Evolutionary conservation across 139 green algal genomes (phyloP).

Genomic region (Chlorella sp.): DNA sequence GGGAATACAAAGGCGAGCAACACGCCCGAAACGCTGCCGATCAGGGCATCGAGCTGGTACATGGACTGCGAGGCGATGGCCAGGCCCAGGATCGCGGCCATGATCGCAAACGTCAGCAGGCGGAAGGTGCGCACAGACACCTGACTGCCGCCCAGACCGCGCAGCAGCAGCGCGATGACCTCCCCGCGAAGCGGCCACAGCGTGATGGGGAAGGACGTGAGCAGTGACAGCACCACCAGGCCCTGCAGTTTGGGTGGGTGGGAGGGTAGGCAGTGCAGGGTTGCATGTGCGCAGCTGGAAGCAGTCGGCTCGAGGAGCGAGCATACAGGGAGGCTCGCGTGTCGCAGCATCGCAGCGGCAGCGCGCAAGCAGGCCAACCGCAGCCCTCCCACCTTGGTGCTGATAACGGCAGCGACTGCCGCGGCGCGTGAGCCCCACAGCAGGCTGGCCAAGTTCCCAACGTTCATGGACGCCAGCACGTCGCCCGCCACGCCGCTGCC

Average conservation of each 20-base stretch:
- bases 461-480: not conserved
- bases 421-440: too few species aligned
- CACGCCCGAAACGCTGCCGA: not conserved
- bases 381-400: not conserved
- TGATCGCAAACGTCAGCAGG: conserved; percentile 9
- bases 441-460: too few species aligned
- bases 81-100: conserved; percentile 7
- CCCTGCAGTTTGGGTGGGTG: not conserved
- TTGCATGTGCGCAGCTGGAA: not conserved
- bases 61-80: conserved; percentile 6
- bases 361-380: not conserved
- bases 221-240: conserved; percentile 1
- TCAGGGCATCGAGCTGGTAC: conserved; percentile 8
- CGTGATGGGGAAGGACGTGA: conserved; percentile 30
- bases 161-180: conserved; percentile 12
- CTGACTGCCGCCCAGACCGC: conserved; percentile 4
- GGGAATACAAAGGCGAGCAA: conserved; percentile 26
- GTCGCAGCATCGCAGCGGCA: not conserved
- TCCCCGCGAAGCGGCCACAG: conserved; percentile 31
- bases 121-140: conserved; percentile 8
- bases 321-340: not conserved
- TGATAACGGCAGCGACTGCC: not conserved
- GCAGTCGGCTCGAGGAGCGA: too few species aligned
- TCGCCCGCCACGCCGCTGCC: not conserved
- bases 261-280: not conserved